Conservation (phyloP, 2,329 filamentous ascomycete species). For the Colletotrichum costaricense region DNA sequence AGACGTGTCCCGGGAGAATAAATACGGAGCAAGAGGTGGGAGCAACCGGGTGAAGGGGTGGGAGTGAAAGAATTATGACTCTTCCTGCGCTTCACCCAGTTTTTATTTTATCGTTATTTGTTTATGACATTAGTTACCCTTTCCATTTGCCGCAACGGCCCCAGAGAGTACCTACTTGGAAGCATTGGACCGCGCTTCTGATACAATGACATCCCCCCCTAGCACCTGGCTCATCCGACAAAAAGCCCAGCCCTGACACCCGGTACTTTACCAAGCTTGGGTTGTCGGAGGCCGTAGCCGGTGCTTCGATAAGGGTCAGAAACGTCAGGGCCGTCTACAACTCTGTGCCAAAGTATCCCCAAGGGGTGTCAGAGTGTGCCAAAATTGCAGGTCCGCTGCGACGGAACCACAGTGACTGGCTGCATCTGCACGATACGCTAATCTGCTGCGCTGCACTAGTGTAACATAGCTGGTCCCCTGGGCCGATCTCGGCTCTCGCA, state of each 20-base stretch:
- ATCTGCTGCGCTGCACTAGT: conserved; percentile 25
- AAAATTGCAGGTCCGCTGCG: conserved; percentile 3
- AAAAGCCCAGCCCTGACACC: conserved; percentile 17
- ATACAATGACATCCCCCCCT: conserved; percentile 31
- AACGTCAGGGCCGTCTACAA: not conserved
- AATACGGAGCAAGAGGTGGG: conserved; percentile 32
- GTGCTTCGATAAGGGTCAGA: conserved; percentile 8
- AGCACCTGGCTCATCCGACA: conserved; percentile 15
- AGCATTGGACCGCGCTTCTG: conserved; percentile 2
- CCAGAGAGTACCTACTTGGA: not conserved
- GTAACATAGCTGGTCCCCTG: conserved; percentile 21
- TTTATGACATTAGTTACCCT: not conserved
- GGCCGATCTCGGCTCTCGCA: conserved; percentile 37
- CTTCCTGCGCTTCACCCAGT: conserved; percentile 33
- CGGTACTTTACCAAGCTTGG: conserved; percentile 14
- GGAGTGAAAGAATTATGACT: conserved; percentile 33
- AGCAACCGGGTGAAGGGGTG: conserved; percentile 13
- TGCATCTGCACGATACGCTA: conserved; percentile 19
- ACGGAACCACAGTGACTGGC: conserved; percentile 11
- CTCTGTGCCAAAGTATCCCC: not conserved
- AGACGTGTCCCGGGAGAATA: conserved; percentile 26
- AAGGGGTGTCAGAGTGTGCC: not conserved
- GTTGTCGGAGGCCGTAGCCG: conserved; percentile 4
- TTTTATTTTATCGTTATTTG: conserved; percentile 24
- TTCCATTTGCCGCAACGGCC: conserved; percentile 21